A percentile compares a stretch with the other conserved stretches of the same genome.
Evolutionary conservation across 1,284 basidiomycete species (phyloP).

Genomic region (Tilletia indica): DNA sequence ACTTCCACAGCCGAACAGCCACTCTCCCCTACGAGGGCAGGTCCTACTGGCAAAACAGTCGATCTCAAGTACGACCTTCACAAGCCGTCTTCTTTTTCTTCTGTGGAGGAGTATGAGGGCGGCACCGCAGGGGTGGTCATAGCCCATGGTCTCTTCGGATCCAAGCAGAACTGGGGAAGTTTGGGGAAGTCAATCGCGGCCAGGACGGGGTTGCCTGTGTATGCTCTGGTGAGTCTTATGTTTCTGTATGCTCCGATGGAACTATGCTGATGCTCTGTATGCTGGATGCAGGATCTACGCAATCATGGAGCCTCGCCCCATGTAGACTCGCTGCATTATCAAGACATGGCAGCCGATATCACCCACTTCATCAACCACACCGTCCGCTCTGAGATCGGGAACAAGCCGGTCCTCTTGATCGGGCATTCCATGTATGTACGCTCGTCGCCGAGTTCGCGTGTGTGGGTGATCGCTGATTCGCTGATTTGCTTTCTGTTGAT

Average conservation of each 20-base stretch:
- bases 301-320: conserved; percentile 81
- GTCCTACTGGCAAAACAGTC: conserved; percentile 32
- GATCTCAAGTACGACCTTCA: conserved; percentile 33
- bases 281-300: conserved; percentile 67
- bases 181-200: conserved; percentile 67
- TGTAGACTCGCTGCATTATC: conserved; percentile 68
- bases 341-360: conserved; percentile 70
- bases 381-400: conserved; percentile 4
- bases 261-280: neutral
- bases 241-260: neutral
- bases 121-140: conserved; percentile 56
- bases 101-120: neutral
- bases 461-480: neutral
- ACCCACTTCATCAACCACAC: conserved; percentile 60
- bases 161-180: conserved; percentile 76
- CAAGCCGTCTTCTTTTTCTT: conserved; percentile 23
- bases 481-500: neutral
- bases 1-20: neutral
- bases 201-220: conserved; percentile 67
- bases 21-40: conserved; percentile 14
- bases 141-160: conserved; percentile 65
- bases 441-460: no score
- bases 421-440: conserved; percentile 81
- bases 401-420: conserved; percentile 66
- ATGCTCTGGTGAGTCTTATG: conserved; percentile 65